phyloP scores from a whole-genome alignment of 495 filamentous ascomycete genomes.

The Rostrohypoxylon terebratum region DNA sequence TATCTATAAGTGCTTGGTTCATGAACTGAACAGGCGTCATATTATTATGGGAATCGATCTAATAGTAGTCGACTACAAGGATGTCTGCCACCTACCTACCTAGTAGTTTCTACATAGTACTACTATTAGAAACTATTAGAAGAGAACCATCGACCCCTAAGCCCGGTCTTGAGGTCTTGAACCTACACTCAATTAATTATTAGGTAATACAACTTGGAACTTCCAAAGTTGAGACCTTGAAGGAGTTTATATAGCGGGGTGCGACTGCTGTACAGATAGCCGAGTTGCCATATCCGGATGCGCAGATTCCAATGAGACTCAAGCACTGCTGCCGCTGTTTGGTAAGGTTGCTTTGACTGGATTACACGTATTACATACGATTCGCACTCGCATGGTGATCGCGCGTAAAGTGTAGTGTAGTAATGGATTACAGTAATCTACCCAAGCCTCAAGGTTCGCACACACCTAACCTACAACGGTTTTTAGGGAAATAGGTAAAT shows the following conservation, averaged over 20 bases:
- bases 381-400: constrained; percentile 16
- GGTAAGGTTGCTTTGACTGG: constrained; percentile 1
- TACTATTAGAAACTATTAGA: no score
- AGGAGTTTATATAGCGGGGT: constrained; percentile 31
- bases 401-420: constrained; percentile 35
- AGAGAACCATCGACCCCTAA: constrained; percentile 11
- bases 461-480: neutral
- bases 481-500: neutral
- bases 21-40: no score
- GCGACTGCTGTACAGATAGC: constrained; percentile 7
- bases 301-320: constrained; percentile 20
- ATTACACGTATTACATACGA: constrained; percentile 13
- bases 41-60: no score
- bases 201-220: constrained; percentile 9
- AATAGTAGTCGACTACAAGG: no score
- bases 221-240: no score
- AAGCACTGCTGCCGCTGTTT: neutral
- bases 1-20: no score
- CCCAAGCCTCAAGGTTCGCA: neutral
- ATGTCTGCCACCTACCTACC: no score
- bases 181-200: constrained; percentile 14
- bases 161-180: neutral
- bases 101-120: no score
- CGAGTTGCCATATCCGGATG: constrained; percentile 24
- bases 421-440: constrained; percentile 42